phyloP scores from a whole-genome alignment of 148 eudicot genomes.

The Chenopodium berlandieri region DNA sequence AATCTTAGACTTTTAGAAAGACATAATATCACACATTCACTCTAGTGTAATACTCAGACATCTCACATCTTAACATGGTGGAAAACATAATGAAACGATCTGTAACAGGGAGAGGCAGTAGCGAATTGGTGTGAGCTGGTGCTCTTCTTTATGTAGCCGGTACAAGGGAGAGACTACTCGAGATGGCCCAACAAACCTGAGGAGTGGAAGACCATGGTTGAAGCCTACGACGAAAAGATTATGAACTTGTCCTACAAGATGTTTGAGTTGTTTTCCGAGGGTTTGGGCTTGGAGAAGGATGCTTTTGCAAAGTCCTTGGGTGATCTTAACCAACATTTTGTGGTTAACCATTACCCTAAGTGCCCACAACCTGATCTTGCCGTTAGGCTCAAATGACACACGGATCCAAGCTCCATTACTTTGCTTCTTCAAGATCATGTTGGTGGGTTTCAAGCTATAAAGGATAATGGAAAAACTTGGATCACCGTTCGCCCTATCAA shows the following conservation, averaged over 20 bases:
- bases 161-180: conserved; percentile 58
- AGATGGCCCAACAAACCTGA: conserved; percentile 79
- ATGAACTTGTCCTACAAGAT: conserved; percentile 51
- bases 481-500: conserved; percentile 69
- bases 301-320: conserved; percentile 52
- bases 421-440: conserved; percentile 63
- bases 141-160: conserved; percentile 56
- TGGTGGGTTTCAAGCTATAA: conserved; percentile 75
- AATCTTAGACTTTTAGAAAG: too few species aligned
- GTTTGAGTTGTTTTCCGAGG: conserved; percentile 58
- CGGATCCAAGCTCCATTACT: conserved; percentile 70
- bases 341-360: conserved; percentile 67
- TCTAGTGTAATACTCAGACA: too few species aligned
- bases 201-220: conserved; percentile 48
- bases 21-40: too few species aligned
- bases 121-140: conserved; percentile 71
- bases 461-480: conserved; percentile 73
- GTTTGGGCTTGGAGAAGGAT: conserved; percentile 60
- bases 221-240: conserved; percentile 49
- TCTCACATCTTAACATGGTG: too few species aligned
- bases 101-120: conserved; percentile 52
- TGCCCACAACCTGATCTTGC: conserved; percentile 76
- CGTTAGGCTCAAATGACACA: conserved; percentile 65
- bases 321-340: conserved; percentile 58
- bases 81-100: too few species aligned